phyloP scores from a whole-genome alignment of 495 filamentous ascomycete genomes.

The Podospora tetraspora region DNA sequence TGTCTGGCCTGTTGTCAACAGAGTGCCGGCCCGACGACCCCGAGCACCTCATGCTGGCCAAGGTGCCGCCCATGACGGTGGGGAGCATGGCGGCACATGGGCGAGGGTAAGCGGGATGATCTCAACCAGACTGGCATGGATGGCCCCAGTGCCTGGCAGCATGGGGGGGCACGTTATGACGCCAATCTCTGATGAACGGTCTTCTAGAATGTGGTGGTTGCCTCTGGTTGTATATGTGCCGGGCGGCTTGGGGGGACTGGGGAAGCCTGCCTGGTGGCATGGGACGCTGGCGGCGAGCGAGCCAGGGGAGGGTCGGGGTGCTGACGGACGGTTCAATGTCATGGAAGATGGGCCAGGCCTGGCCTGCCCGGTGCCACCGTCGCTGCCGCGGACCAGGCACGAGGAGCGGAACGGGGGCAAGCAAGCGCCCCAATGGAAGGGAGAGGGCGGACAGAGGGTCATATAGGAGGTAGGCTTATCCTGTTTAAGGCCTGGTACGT shows the following conservation, averaged over 20 bases:
- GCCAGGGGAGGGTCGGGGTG: neutral
- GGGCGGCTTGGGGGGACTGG: neutral
- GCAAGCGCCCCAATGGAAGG: neutral
- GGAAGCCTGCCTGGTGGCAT: neutral
- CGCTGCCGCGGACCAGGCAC: neutral
- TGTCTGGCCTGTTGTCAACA: too few species aligned
- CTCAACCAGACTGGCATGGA: neutral
- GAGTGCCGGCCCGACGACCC: neutral
- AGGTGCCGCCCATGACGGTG: neutral
- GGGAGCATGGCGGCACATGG: neutral
- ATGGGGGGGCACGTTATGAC: neutral
- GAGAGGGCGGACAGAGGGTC: neutral
- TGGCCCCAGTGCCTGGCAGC: neutral
- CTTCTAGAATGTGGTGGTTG: neutral
- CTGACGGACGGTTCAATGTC: neutral
- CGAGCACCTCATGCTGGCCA: neutral
- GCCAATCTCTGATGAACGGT: neutral
- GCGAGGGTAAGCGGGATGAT: neutral
- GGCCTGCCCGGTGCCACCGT: neutral
- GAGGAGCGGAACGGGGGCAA: neutral
- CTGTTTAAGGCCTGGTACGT: neutral
- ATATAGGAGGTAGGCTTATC: neutral
- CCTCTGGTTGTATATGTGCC: neutral
- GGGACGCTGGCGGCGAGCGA: neutral
- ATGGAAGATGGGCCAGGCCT: too few species aligned